Base-by-base conservation (phyloP, 495 filamentous ascomycete species). In the Penicillium dipodomyicola region DNA sequence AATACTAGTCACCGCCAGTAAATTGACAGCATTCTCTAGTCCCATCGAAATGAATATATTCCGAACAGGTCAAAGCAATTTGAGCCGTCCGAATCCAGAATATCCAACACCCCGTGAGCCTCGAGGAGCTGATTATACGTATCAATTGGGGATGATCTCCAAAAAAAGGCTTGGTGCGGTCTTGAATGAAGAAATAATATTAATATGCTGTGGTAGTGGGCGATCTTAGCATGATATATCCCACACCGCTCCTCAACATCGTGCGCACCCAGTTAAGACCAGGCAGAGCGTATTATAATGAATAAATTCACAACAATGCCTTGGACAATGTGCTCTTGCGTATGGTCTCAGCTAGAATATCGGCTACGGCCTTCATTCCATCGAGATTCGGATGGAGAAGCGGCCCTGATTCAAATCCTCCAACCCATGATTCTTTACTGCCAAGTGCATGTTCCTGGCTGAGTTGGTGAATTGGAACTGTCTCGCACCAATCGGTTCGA, bases 371-470 rank as follows among this genome's bases (percentile, higher is more conserved):
- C 51, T 60, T 60, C 69, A 70, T 74, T 17, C 72, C 72, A 25
- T 64, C 60, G 3, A 66, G 58, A 29, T 69, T 62, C 1, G 72
- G 72, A 50, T 75, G 72, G 39, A 68, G 69, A 22, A 68, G 56
- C 27, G 60, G 56, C 4, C 67, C 72, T 0, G 56, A 40, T 27
- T 42, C 51, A 52, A 72, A 77, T 0, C 67, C 70, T 25, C 57
- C 63, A 50, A 76, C 66, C 75, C 74, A 78, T 0, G 74, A 73
- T 15, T 65, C 58, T 23, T 58, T 41, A 8, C 67, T 61, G 1
- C 75, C 75, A 27, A 77, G 57, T 8, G 63, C 72, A 52, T 78
- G 74, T 35, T 52, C 59, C 59, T 64, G 53, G 60, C 75, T 62
- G 43, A 56, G 39, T 20, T 62, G 48, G 12, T 65, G 60, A 33